Evolutionary conservation across 2,329 filamentous ascomycete genomes (phyloP).

Genomic region (Cercospora zeae-maydis): DNA sequence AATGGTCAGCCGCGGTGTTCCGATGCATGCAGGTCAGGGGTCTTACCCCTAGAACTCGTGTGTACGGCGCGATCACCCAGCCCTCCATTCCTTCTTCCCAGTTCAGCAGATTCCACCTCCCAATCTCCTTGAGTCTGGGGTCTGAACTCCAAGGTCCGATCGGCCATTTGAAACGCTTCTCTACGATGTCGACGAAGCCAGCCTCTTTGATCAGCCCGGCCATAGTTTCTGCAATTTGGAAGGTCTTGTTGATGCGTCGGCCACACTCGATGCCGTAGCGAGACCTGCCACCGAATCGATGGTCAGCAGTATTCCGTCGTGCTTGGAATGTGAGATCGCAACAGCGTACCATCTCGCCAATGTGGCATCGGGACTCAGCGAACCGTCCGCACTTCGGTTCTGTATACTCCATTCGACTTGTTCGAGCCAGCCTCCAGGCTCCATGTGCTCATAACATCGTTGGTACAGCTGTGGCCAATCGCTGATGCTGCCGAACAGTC

Average conservation of each 20-base stretch:
- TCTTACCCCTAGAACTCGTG: conserved; percentile 35
- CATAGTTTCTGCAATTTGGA: conserved; percentile 33
- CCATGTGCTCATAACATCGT: conserved; percentile 38
- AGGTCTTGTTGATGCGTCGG: conserved; percentile 29
- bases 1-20: background rate
- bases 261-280: conserved; percentile 25
- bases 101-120: conserved; percentile 38
- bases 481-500: conserved; percentile 41
- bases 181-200: conserved; percentile 48
- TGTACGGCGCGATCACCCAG: conserved; percentile 42
- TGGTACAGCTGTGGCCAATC: conserved; percentile 42
- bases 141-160: conserved; percentile 43
- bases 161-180: conserved; percentile 42
- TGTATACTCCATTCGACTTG: conserved; percentile 40
- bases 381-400: conserved; percentile 31
- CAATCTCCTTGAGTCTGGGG: conserved; percentile 39
- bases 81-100: conserved; percentile 43
- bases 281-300: background rate
- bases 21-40: background rate
- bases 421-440: conserved; percentile 44
- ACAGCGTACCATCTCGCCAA: conserved; percentile 26
- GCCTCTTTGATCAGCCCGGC: conserved; percentile 31
- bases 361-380: conserved; percentile 25
- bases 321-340: background rate
- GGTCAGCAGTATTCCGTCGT: background rate